Percentiles rank a stretch among this genome's conserved stretches.
These are phyloP conservation scores for Microsporum ferrugineum DNA, from an alignment of 2,329 filamentous ascomycete genomes.

Conservation along the genomic window DNA sequence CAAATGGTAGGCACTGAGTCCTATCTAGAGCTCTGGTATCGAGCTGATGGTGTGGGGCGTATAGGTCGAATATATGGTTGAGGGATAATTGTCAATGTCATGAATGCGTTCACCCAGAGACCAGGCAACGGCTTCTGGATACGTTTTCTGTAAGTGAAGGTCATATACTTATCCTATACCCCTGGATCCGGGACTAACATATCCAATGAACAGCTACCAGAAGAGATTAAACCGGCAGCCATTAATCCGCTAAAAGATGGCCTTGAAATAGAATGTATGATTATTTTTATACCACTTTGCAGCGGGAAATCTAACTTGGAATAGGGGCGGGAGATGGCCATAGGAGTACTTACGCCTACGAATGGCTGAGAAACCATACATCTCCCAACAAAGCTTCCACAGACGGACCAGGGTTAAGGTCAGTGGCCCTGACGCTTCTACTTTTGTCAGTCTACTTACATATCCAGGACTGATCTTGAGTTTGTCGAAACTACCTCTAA, in stretches of 20 bases:
- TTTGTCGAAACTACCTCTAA: slow-evolving; percentile 22
- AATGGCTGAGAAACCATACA: slow-evolving; percentile 46
- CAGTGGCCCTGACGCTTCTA: not conserved
- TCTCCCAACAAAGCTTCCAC: not conserved
- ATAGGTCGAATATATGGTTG: slow-evolving; percentile 13
- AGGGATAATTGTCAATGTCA: slow-evolving; percentile 62
- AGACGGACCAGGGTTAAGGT: slow-evolving; percentile 2
- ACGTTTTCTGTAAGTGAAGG: slow-evolving; percentile 42
- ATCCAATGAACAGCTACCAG: not conserved
- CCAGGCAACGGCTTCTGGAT: slow-evolving; percentile 56
- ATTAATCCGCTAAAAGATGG: slow-evolving; percentile 27
- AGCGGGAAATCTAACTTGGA: not conserved
- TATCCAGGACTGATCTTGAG: slow-evolving; percentile 10
- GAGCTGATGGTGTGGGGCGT: not conserved
- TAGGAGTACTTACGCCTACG: slow-evolving; percentile 53
- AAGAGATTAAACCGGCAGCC: slow-evolving; percentile 25
- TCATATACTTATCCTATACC: not conserved
- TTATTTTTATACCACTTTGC: not conserved
- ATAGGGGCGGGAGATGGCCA: slow-evolving; percentile 59
- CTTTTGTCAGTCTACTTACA: not conserved
- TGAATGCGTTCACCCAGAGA: slow-evolving; percentile 56
- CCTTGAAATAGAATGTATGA: slow-evolving; percentile 43
- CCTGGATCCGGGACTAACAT: not conserved
- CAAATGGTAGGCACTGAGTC: not conserved
- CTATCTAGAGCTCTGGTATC: too few species aligned